phyloP scores from a whole-genome alignment of 495 filamentous ascomycete genomes.

The Talaromyces wortmannii region DNA sequence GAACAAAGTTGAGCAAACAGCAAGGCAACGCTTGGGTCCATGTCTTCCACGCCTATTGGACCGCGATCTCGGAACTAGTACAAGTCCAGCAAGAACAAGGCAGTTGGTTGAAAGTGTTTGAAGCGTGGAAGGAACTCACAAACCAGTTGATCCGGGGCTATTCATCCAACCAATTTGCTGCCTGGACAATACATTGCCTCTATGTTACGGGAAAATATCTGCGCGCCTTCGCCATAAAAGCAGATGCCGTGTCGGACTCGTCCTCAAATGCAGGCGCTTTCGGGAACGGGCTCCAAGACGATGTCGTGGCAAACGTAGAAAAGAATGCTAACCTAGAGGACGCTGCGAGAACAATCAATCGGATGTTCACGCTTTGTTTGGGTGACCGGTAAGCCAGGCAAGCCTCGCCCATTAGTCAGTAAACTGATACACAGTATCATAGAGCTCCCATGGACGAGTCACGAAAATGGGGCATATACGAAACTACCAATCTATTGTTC shows the following conservation, averaged over 20 bases:
- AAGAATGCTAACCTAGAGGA: constrained; percentile 82
- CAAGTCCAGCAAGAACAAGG: constrained; percentile 43
- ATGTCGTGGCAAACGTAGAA: constrained; percentile 61
- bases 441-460: constrained; percentile 84
- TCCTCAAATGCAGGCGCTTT: constrained; percentile 30
- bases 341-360: constrained; percentile 78
- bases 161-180: constrained; percentile 57
- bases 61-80: constrained; percentile 62
- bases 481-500: constrained; percentile 86
- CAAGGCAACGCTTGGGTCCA: constrained; percentile 75
- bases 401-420: neutral
- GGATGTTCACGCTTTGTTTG: constrained; percentile 81
- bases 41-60: constrained; percentile 79
- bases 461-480: constrained; percentile 95
- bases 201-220: constrained; percentile 80
- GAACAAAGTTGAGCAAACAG: constrained; percentile 46
- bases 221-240: constrained; percentile 79
- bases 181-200: constrained; percentile 85
- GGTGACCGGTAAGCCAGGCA: constrained; percentile 65
- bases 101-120: constrained; percentile 70
- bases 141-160: constrained; percentile 70
- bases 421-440: constrained; percentile 16
- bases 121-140: constrained; percentile 74
- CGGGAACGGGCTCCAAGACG: constrained; percentile 60
- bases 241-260: constrained; percentile 50